Evolutionary conservation across 495 filamentous ascomycete genomes (phyloP), one percentile per base, ranked within the genome.

Genomic region (Oleoguttula mirabilis): DNA sequence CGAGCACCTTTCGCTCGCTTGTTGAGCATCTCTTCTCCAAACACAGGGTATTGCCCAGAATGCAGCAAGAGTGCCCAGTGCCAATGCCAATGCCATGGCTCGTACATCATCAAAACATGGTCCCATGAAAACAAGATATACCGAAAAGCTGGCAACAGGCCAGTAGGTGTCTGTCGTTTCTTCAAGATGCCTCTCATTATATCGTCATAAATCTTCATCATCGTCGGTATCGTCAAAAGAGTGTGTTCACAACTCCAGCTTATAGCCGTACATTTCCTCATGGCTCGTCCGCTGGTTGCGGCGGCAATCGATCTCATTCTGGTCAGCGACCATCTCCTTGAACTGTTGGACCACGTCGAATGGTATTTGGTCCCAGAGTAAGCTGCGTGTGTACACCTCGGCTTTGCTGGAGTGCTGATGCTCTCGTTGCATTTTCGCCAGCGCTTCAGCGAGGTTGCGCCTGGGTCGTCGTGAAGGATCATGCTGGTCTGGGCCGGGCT

Each of bases 341-440:
- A 96, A 98, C 62, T 88, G 83, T 44, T 78, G 76, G 38, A 98
- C 88, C 33, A 95, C 84, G 55, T 98, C 86, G 48, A 76, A 68
- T 33, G 92, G 86, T 47, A 98, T 83, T 57, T 82, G 79, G 55
- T 94, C 87, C 87, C 87, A 95, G 52, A 98, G 79, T 45, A 98
- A 71, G 36, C 84, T 90, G 21, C 88, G 71, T 21, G 85, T 90
- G 64, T 96, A 94, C 31, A 95, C 84, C 54, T 93, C 86, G 21
- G 82, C 80, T 25, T 75, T 84, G 38, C 70, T 72, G 42, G 75
- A 70, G 47, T 67, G 65, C 58, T 64, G 70, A 47, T 85, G 15
- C 14, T 40, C 34, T 32, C 40, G 37, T 15, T 37, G 76, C 78
- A 92, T 84, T 21, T 72, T 79, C 47, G 81, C 79, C 23, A 95